Evolutionary conservation across 2,329 filamentous ascomycete genomes (phyloP).

Genomic region (Fusarium sp.): DNA sequence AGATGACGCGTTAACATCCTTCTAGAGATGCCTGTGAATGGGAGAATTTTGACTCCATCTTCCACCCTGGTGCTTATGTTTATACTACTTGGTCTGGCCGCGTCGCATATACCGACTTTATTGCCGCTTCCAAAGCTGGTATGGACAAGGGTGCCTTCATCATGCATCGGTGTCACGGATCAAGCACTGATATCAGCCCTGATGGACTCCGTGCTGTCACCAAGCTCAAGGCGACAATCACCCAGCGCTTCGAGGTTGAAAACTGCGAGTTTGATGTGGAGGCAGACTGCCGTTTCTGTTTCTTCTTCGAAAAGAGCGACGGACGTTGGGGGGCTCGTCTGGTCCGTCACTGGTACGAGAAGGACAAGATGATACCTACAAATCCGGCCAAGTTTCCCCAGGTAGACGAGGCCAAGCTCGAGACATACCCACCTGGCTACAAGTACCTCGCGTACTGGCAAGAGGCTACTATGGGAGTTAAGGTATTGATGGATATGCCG

Average conservation of each 20-base stretch:
- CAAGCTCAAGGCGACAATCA: slow-evolving; percentile 67
- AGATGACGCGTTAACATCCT: background rate
- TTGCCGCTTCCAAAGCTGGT: slow-evolving; percentile 56
- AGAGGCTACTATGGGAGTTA: slow-evolving; percentile 62
- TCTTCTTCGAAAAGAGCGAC: slow-evolving; percentile 61
- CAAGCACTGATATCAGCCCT: slow-evolving; percentile 59
- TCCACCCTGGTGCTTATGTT: slow-evolving; percentile 63
- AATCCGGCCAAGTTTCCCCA: slow-evolving; percentile 59
- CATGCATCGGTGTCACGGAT: slow-evolving; percentile 61
- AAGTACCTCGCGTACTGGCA: slow-evolving; percentile 63
- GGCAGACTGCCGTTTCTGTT: slow-evolving; percentile 62
- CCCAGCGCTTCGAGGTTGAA: slow-evolving; percentile 62
- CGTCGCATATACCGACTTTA: slow-evolving; percentile 58
- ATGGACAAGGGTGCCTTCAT: slow-evolving; percentile 61
- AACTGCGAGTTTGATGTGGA: slow-evolving; percentile 62
- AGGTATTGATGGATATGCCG: slow-evolving; percentile 61
- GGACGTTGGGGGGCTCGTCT: slow-evolving; percentile 60
- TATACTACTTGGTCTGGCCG: slow-evolving; percentile 68
- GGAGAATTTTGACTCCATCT: slow-evolving; percentile 67
- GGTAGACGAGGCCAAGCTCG: slow-evolving; percentile 58
- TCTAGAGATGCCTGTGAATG: slow-evolving; percentile 65
- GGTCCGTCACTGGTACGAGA: slow-evolving; percentile 67
- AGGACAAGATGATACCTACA: slow-evolving; percentile 64
- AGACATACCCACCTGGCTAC: slow-evolving; percentile 61
- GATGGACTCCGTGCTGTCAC: slow-evolving; percentile 60